phyloP scores from a whole-genome alignment of 768 basidiomycete genomes.

The Serendipita sp. region DNA sequence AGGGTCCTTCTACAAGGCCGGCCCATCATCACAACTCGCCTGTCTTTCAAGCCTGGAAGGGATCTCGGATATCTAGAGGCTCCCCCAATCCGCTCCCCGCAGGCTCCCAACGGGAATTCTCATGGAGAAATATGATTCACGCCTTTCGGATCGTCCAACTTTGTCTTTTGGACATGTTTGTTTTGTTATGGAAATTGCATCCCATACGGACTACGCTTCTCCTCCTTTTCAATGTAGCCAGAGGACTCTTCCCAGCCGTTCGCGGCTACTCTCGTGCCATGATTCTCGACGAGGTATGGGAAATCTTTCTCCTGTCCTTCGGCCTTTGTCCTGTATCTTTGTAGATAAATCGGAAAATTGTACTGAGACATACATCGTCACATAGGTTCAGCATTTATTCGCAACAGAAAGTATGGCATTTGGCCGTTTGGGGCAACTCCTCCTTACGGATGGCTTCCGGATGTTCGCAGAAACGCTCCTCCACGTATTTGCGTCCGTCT shows the following conservation, averaged over 20 bases:
- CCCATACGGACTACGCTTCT: conserved; percentile 56
- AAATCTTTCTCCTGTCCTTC: neutral
- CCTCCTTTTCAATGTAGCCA: conserved; percentile 47
- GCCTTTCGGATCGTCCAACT: conserved; percentile 38
- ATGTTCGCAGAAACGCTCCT: conserved; percentile 47
- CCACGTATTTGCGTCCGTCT: conserved; percentile 57
- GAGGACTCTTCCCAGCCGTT: conserved; percentile 66
- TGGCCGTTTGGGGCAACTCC: conserved; percentile 40
- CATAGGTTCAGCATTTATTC: conserved; percentile 51
- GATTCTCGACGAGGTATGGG: conserved; percentile 64
- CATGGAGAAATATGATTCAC: conserved; percentile 35
- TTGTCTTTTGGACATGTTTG: conserved; percentile 40
- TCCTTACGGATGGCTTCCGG: conserved; percentile 46
- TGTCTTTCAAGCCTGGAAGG: conserved; percentile 7
- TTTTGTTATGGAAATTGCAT: conserved; percentile 36
- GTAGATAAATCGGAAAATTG: neutral
- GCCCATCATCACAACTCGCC: neutral
- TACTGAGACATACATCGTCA: neutral
- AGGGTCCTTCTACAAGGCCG: neutral
- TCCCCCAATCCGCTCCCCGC: conserved; percentile 29
- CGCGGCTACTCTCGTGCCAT: conserved; percentile 75
- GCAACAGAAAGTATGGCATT: conserved; percentile 58
- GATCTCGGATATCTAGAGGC: conserved; percentile 3
- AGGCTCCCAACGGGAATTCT: conserved; percentile 54
- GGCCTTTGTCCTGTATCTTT: neutral